These are phyloP conservation scores for Epichloe sylvatica DNA, from an alignment of 2,329 filamentous ascomycete species.

Conservation along the genomic window DNA sequence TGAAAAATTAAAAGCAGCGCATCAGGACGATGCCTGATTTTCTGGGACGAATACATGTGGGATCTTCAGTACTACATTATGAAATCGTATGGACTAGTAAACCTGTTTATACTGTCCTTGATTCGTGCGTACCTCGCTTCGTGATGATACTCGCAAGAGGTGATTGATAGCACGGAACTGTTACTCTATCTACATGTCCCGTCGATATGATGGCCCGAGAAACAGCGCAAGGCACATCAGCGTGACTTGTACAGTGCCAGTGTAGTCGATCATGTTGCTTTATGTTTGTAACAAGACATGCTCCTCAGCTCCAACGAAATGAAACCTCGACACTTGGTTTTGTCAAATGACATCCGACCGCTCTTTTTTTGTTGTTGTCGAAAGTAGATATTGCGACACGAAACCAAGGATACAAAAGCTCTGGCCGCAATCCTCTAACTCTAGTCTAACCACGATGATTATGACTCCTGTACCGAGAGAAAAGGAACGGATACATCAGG, in stretches of 20 bases:
- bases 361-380: background rate
- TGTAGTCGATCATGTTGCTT: background rate
- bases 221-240: background rate
- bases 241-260: background rate
- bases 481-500: background rate
- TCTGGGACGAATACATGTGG: background rate
- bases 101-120: no score
- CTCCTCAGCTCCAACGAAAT: background rate
- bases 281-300: background rate
- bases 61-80: background rate
- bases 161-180: background rate
- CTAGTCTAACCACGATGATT: background rate
- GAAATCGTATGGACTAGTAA: background rate
- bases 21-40: constrained; percentile 30
- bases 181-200: background rate
- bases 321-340: background rate
- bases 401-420: background rate
- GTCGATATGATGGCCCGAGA: background rate
- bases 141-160: background rate
- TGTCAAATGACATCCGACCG: background rate
- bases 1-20: constrained; percentile 47
- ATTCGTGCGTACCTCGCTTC: background rate
- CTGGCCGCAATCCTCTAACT: background rate
- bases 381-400: background rate
- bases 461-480: background rate